Base-by-base conservation (phyloP, 1,284 basidiomycete species). In the Pisolithus thermaeus region DNA sequence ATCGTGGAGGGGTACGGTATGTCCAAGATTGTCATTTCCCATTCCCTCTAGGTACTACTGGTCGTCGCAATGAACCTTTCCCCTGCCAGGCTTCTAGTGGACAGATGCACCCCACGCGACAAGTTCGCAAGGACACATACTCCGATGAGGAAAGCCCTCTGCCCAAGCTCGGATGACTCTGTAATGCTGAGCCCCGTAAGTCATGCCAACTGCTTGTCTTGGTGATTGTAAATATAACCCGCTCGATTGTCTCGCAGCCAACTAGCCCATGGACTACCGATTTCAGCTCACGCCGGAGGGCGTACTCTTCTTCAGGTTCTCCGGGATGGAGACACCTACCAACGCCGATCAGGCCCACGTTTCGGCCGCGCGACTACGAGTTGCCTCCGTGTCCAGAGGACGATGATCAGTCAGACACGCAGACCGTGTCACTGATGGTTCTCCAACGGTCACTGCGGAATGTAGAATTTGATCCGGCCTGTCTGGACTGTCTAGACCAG, bases 21-120 rank as follows among this genome's bases (percentile, higher is more conserved):
- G 47, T 49, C 49, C 38, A 14, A 12, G 11, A 12, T 11, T 12
- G 30, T 32, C 12, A 32, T 32, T 14, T 32, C 11, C 30, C 30
- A 32, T 32, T 32, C 30, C 30, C 11, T 45, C 43, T 16, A 18
- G n/a, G 37, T 38, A 38, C 37, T 46, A 20, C 18, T 44, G 30
- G 36, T 48, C 43, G 47, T 50, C 47, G 20, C 41, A 2, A 69
- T 66, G 66, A 36, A 51, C 14, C n/a, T 58, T 49, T 62, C 49
- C 23, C 22, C 64, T 28, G 51, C 67, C 20, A 60, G 64, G 50
- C 64, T 66, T 38, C 54, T 66, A 35, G 62, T 66, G 38, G 64
- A 66, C 52, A 67, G 66, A 54, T 66, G 64, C 39, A 69, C 67
- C 1, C 64, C 64, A 14, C 67, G 64, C 9, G 64, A 66, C 47